phyloP scores from a whole-genome alignment of 2,329 filamentous ascomycete species.

The Gnomoniopsis sp. region DNA sequence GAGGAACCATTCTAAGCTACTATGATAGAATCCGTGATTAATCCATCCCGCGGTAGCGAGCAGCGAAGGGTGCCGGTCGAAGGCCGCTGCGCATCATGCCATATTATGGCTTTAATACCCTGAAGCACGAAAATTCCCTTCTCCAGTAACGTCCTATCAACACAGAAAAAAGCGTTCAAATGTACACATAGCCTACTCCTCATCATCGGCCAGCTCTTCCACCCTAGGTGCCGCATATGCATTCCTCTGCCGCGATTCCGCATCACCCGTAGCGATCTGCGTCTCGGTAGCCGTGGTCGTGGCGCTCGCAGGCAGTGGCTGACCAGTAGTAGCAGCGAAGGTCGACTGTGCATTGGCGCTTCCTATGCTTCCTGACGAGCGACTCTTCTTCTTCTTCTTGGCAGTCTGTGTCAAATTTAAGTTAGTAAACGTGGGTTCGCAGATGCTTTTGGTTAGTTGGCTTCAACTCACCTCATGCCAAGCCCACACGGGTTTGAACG shows the following conservation, averaged over 20 bases:
- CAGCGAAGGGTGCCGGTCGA: not conserved
- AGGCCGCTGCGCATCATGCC: too few relatives aligned
- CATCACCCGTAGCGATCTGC: slow-evolving; percentile 41
- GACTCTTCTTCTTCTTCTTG: slow-evolving; percentile 48
- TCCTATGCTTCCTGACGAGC: slow-evolving; percentile 24
- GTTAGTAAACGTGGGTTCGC: not conserved
- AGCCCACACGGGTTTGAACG: slow-evolving; percentile 92
- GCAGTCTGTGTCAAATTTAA: slow-evolving; percentile 27
- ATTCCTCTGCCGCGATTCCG: slow-evolving; percentile 34
- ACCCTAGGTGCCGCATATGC: slow-evolving; percentile 41
- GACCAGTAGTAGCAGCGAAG: slow-evolving; percentile 52
- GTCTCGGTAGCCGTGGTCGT: slow-evolving; percentile 56
- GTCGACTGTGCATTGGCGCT: slow-evolving; percentile 36
- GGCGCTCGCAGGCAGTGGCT: slow-evolving; percentile 48
- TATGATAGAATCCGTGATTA: not conserved
- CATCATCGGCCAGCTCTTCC: slow-evolving; percentile 33
- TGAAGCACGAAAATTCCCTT: too few relatives aligned
- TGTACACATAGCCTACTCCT: slow-evolving; percentile 18
- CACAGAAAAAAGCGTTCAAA: not conserved
- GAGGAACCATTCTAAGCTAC: not conserved
- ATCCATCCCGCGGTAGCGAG: too few relatives aligned
- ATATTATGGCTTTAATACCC: not conserved
- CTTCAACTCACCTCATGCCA: slow-evolving; percentile 81
- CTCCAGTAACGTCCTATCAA: too few relatives aligned
- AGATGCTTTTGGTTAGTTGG: not conserved